phyloP scores from a whole-genome alignment of 176 grass and related monocot genomes.

The Olyra latifolia region DNA sequence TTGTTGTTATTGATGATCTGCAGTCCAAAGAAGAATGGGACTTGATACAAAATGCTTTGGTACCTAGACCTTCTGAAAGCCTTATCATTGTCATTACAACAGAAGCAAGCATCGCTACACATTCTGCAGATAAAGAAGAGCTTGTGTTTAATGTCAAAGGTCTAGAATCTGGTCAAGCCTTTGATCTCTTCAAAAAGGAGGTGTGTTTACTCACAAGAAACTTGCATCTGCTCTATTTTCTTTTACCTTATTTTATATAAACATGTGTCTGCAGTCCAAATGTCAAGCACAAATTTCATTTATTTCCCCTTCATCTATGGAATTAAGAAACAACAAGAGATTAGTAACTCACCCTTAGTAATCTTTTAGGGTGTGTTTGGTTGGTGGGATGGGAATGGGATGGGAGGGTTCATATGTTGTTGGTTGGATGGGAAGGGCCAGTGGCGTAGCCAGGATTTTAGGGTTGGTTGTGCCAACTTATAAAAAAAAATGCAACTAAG shows the following conservation, averaged over 20 bases:
- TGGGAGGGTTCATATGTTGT: no score
- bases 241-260: neutral
- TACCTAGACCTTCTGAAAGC: neutral
- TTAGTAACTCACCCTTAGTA: no score
- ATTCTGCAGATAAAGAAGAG: neutral
- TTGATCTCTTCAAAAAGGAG: neutral
- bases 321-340: no score
- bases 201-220: neutral
- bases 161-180: neutral
- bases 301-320: no score
- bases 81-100: slow-evolving; percentile 11
- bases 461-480: no score
- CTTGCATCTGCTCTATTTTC: neutral
- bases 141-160: neutral
- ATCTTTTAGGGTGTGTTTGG: no score
- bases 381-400: no score
- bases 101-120: neutral
- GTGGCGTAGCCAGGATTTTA: no score
- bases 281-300: no score
- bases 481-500: no score
- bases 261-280: neutral
- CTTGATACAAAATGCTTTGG: neutral
- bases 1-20: neutral
- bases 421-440: no score
- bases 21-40: slow-evolving; percentile 17